phyloP scores from a whole-genome alignment of 805 yeast species.

The Torulaspora quercuum region DNA sequence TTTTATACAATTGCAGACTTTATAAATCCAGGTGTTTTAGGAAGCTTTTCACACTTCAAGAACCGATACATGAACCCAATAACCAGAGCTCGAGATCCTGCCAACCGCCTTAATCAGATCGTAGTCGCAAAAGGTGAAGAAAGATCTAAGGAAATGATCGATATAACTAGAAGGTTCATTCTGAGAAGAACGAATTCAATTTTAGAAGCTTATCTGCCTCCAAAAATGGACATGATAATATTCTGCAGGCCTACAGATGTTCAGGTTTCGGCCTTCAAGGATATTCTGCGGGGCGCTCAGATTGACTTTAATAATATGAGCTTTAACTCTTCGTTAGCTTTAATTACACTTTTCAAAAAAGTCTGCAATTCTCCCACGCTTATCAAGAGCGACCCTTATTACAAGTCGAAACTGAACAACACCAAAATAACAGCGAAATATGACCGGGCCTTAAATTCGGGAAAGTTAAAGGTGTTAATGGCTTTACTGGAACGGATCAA shows the following conservation, averaged over 20 bases:
- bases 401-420: conserved; percentile 13
- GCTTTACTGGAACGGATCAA: conserved; percentile 52
- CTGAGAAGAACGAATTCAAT: conserved; percentile 67
- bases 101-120: conserved; percentile 49
- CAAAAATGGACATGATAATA: conserved; percentile 69
- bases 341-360: conserved; percentile 73
- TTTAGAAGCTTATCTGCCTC: conserved; percentile 59
- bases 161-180: conserved; percentile 61
- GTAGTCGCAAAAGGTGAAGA: conserved; percentile 55
- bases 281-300: conserved; percentile 39
- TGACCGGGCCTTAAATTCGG: conserved; percentile 39
- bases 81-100: conserved; percentile 60
- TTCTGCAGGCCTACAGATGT: conserved; percentile 70
- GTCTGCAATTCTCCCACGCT: conserved; percentile 80
- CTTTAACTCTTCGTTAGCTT: conserved; percentile 50
- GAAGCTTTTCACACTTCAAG: conserved; percentile 56
- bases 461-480: conserved; percentile 63
- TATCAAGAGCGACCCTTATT: conserved; percentile 45
- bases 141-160: conserved; percentile 59
- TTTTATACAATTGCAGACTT: conserved; percentile 79
- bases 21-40: conserved; percentile 79
- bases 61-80: conserved; percentile 68
- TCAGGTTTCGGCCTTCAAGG: conserved; percentile 55
- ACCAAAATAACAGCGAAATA: conserved; percentile 15
- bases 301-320: conserved; percentile 31